Evolutionary conservation across 2,329 filamentous ascomycete genomes (phyloP), one percentile per base, ranked within the genome.

Genomic region (Verticillium nubilum): DNA sequence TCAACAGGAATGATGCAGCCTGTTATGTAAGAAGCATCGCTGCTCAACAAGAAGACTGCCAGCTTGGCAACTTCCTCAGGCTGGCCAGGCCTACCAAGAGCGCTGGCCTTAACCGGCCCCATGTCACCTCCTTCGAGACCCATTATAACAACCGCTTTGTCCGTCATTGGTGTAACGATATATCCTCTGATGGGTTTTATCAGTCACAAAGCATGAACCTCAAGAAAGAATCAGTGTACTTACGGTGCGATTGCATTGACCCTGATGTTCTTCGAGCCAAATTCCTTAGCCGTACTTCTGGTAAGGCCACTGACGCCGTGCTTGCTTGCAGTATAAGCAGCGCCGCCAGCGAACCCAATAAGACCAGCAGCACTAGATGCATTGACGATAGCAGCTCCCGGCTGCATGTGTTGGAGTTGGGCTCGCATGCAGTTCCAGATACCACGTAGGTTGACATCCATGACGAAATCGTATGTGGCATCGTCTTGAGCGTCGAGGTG

Each of bases 381-480:
- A 66, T 84, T 86, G 56, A 87, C 84, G 64, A 87, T 85, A 61
- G 82, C 83, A 5, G 81, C 82, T 1, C 79, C 76, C 2, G 47
- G 19, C 19, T 52, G 47, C 47, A 52, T 52, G 47, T 52, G 47
- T 7, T 23, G 19, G 6, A 52, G 47, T 13, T 52, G 47, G 2
- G 47, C 47, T 6, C 47, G n/a, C 47, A 52, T 52, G 19, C 54
- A 23, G 19, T 56, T 56, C 19, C 35, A 19, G 13, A 33, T 23
- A 4, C 54, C 54, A 19, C 35, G 35, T 2, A 56, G 23, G 62
- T 90, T 90, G 60, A 89, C 79, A n/a, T 81, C 77, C 64, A 89
- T 83, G 77, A 89, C 85, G 33, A 35, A 35, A n/a, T 35, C 13
- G 13, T 35, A 35, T n/a, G 6, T n/a, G 6, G 5, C 13, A 15